Evolutionary conservation across 345 rosid species (phyloP), one percentile per base, ranked within the genome.

Genomic region (Lumnitzera littorea): DNA sequence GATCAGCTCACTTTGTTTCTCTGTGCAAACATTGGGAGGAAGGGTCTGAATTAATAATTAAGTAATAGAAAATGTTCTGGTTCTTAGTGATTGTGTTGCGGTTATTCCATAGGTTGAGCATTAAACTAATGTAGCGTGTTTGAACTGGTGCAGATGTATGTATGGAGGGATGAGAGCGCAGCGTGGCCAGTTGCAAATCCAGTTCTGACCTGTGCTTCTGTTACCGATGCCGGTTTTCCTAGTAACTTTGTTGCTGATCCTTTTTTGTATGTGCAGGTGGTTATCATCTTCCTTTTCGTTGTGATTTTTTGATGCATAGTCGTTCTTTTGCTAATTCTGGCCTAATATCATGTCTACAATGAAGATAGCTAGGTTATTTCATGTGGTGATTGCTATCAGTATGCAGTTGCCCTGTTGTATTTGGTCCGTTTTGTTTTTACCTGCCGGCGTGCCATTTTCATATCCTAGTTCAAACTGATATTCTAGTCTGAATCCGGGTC

Each of bases 171-270:
- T 67, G 81, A 77, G 54, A 82, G 72, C 69, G 84, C 83, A 14
- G 89, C 97, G 2, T 91, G 97, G 97, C 99, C 99, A 1, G 92
- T 94, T 29, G 85, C 99, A 55, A 91, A 94, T 61, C 99, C 99
- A n/a, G 83, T 94, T 60, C 31, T 94, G 62, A 84, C 97, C 57
- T 94, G 99, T 70, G 95, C 89, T 56, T 88, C 95, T 13, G 73
- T 76, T 58, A 81, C 97, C 13, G 79, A 71, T 65, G 77, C 96
- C 70, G 88, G 89, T 55, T 76, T 84, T 53, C 86, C 92, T 50
- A 94, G 99, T 63, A 94, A 86, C 66, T 94, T 94, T 60, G 91
- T 90, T 48, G 96, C 99, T 51, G 99, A 94, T 68, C 99, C 99
- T 12, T 90, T 94, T 74, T 75, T 94, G 25, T 94, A 83, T 78